Evolutionary conservation across 352 stramenopile genomes (phyloP).

Genomic region (Pythium aquatile): DNA sequence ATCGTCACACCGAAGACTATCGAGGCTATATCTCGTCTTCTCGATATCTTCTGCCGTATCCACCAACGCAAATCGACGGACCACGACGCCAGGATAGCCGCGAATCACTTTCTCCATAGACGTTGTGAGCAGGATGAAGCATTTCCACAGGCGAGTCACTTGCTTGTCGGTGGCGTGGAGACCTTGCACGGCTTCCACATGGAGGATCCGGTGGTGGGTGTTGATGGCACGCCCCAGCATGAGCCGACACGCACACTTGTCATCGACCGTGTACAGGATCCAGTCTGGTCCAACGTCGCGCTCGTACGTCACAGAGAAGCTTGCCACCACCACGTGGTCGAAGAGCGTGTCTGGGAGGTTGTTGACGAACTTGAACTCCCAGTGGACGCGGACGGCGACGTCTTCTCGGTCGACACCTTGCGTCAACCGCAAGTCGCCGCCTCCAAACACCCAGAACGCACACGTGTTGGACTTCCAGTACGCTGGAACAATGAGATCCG

Average conservation of each 20-base stretch:
- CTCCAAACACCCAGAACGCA: constrained; percentile 1
- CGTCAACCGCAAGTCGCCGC: neutral
- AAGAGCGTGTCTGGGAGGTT: constrained; percentile 3
- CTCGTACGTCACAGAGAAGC: neutral
- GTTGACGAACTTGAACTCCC: neutral
- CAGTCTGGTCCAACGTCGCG: constrained; percentile 5
- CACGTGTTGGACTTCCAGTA: neutral
- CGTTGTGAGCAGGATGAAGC: neutral
- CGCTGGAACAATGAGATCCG: too few species aligned
- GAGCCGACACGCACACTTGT: neutral
- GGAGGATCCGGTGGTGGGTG: neutral
- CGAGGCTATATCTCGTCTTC: neutral
- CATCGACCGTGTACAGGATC: constrained; percentile 1
- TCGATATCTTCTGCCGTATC: neutral
- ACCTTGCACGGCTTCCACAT: constrained; percentile 1
- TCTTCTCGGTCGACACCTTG: neutral
- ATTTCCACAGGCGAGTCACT: neutral
- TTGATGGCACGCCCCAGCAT: neutral
- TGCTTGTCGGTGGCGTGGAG: neutral
- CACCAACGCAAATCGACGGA: neutral
- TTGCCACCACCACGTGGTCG: constrained; percentile 8
- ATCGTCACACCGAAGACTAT: neutral
- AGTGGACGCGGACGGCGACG: neutral
- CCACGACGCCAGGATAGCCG: neutral
- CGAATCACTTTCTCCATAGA: neutral